Conservation (phyloP, 228 moss, liverwort and hornwort species). For the Sphagnum fallax region DNA sequence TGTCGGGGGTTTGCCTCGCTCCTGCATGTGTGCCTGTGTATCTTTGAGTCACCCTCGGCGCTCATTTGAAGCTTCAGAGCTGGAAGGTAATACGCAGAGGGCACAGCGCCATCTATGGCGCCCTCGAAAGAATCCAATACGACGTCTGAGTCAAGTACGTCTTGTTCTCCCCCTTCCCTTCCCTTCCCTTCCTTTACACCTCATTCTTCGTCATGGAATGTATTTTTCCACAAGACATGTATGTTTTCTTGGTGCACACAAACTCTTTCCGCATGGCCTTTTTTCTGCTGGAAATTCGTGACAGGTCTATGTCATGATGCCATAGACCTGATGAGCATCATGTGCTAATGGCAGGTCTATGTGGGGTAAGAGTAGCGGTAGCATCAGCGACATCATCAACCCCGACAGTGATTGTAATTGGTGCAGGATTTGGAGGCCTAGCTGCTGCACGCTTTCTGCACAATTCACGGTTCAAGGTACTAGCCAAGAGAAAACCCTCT, state of each 20-base stretch:
- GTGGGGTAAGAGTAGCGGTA: background rate
- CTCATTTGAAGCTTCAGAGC: conserved; percentile 83
- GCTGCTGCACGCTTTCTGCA: conserved; percentile 89
- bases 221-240: no score
- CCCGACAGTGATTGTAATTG: conserved; percentile 82
- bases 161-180: background rate
- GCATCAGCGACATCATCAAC: conserved; percentile 16
- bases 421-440: conserved; percentile 92
- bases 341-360: background rate
- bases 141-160: conserved; percentile 2
- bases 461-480: conserved; percentile 68
- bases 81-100: conserved; percentile 92
- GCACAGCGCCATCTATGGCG: conserved; percentile 99
- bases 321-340: background rate
- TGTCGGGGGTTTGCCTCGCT: no score
- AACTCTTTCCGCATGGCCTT: no score
- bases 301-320: no score
- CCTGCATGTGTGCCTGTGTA: conserved; percentile 76
- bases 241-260: background rate
- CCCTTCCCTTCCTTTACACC: background rate
- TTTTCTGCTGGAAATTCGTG: no score
- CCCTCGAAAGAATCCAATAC: conserved; percentile 78
- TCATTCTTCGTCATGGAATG: background rate
- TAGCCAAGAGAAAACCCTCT: no score
- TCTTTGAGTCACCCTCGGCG: conserved; percentile 72